Evolutionary conservation across 2,329 filamentous ascomycete species (phyloP), one percentile per base, ranked within the genome.

Genomic region (Thelonectria olida): DNA sequence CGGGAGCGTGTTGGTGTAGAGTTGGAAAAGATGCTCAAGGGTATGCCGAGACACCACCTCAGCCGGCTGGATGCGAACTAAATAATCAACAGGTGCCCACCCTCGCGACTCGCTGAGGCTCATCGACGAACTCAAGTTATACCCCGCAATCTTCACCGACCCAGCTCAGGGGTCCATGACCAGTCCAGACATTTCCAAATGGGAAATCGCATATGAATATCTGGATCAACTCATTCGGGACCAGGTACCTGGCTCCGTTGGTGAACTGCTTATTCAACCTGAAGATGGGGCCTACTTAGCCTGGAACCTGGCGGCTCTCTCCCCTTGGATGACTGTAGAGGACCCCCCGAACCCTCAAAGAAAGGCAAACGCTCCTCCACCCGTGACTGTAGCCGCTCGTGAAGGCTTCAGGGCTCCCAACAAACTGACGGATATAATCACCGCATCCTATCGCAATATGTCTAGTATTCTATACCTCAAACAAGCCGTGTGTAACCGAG

Each of bases 1-100:
- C 88, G 93, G 55, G 96, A 99, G 76, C 85, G 96, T 58, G 89
- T 99, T 2, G 92, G 93, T 0, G 85, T 90, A 4, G 96, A 99
- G 74, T 72, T 97, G 4, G 92, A 95, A 73, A 98, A 98, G 82
- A 97, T 97, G 89, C 81, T 98, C 17, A 90, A 88, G 76, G 91
- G 92, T 85, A 61, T 8, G 25, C 19, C 5, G 13, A 38, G 23
- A 22, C 31, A 7, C 10, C 19, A 25, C 13, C 7, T 31, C n/a
- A n/a, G 9, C 6, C 25, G 5, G 8, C 17, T 34, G 17, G 12
- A 51, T 8, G 13, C 22, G 28, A 23, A 53, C 59, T 65, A 36
- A 66, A n/a, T 13, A 8, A 20, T 38, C 44, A 84, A 22, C 13
- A 72, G 88, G 84, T 31, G 84, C 85, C 10, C 81, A 88, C 68